Conservation (phyloP, 2,329 filamentous ascomycete species). For the Colletotrichum cordylinicola region DNA sequence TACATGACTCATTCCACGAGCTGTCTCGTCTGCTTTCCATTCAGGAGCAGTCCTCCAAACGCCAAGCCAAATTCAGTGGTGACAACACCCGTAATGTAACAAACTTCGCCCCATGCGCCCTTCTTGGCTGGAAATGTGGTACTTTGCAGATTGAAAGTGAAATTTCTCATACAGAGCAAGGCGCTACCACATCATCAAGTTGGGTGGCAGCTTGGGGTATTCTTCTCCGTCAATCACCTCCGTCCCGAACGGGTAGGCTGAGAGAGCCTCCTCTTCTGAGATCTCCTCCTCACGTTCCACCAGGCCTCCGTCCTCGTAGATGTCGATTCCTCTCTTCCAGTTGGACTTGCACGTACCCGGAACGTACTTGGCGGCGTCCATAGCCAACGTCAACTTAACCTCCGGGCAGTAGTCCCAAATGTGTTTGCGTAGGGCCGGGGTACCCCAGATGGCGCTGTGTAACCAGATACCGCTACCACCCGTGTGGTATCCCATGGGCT, state of each 20-base stretch:
- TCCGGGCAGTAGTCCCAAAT: constrained; percentile 65
- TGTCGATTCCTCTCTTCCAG: constrained; percentile 48
- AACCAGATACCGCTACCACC: constrained; percentile 53
- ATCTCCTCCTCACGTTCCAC: constrained; percentile 19
- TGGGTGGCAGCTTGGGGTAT: constrained; percentile 44
- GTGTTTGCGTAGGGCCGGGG: constrained; percentile 49
- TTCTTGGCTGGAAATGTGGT: not conserved
- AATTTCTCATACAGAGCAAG: not conserved
- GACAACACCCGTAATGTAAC: not conserved
- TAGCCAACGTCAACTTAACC: constrained; percentile 61
- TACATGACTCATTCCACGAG: not conserved
- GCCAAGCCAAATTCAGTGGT: constrained; percentile 2
- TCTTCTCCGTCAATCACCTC: constrained; percentile 46
- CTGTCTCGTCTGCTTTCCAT: not conserved
- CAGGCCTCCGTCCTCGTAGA: constrained; percentile 7
- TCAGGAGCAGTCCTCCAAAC: not conserved
- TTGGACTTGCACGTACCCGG: constrained; percentile 50
- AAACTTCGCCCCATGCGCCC: not conserved
- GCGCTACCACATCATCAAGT: constrained; percentile 26
- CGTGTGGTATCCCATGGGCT: constrained; percentile 66
- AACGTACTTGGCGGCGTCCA: constrained; percentile 58
- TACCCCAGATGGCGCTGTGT: constrained; percentile 54
- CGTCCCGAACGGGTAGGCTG: constrained; percentile 37
- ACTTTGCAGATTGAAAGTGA: not conserved
- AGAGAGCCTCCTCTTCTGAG: constrained; percentile 22